These are phyloP conservation scores for Sporothrix variecibatus DNA, from an alignment of 2,329 filamentous ascomycete genomes.

Conservation along the genomic window DNA sequence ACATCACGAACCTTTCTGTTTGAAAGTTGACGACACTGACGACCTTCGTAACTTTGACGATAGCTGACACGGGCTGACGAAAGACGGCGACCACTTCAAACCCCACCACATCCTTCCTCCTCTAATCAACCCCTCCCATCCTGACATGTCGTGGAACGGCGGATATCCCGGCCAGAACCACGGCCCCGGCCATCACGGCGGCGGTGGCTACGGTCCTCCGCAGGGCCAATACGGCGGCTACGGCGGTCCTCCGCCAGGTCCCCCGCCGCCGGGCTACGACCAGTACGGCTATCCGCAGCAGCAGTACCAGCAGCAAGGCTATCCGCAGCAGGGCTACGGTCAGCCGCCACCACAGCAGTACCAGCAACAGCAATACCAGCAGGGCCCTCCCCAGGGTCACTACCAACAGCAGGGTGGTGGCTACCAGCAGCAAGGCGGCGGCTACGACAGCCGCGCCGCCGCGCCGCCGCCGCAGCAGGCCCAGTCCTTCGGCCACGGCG, in stretches of 20 bases:
- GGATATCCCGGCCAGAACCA: slow-evolving; percentile 35
- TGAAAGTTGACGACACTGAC: neutral
- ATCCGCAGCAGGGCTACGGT: slow-evolving; percentile 18
- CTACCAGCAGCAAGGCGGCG: slow-evolving; percentile 25
- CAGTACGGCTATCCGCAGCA: slow-evolving; percentile 29
- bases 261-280: slow-evolving; percentile 30
- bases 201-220: slow-evolving; percentile 25
- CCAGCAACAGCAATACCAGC: slow-evolving; percentile 25
- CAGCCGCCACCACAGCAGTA: slow-evolving; percentile 41
- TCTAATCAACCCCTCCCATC: neutral
- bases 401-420: slow-evolving; percentile 25
- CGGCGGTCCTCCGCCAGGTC: slow-evolving; percentile 24
- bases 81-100: neutral
- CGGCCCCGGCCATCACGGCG: slow-evolving; percentile 30
- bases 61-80: neutral
- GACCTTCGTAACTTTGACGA: neutral
- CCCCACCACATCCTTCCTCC: neutral
- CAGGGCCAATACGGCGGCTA: slow-evolving; percentile 15
- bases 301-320: slow-evolving; percentile 9
- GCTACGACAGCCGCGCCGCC: slow-evolving; percentile 28
- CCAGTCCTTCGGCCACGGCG: slow-evolving; percentile 67
- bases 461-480: slow-evolving; percentile 51
- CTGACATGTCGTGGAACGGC: slow-evolving; percentile 25
- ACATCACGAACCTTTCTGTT: neutral
- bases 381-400: slow-evolving; percentile 16